A percentile compares a stretch with the other conserved stretches of the same genome.
phyloP scores from a whole-genome alignment of 768 basidiomycete genomes.

The Agaricus blazei region DNA sequence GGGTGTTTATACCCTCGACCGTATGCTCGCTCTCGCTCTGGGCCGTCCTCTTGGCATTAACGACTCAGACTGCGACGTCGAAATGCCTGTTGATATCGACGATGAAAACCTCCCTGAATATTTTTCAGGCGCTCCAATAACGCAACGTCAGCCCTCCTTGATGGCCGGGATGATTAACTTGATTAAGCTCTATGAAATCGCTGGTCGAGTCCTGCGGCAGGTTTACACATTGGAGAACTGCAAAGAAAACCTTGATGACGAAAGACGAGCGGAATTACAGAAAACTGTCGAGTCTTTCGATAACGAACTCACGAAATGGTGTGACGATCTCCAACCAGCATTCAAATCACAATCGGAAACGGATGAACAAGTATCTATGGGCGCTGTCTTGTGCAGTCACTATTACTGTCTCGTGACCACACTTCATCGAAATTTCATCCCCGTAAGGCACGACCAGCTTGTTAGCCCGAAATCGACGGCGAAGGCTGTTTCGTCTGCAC shows the following conservation, averaged over 20 bases:
- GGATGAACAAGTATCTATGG: constrained; percentile 81
- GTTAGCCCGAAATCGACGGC: constrained; percentile 66
- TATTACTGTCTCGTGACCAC: constrained; percentile 87
- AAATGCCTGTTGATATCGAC: constrained; percentile 78
- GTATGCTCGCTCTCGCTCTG: constrained; percentile 87
- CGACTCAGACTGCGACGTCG: constrained; percentile 88
- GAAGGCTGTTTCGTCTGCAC: constrained; percentile 80
- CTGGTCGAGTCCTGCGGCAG: constrained; percentile 73
- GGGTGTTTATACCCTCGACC: constrained; percentile 86
- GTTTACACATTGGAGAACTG: constrained; percentile 80
- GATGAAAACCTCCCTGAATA: constrained; percentile 74
- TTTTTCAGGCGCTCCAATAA: constrained; percentile 57
- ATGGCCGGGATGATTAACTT: constrained; percentile 82
- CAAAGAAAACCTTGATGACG: constrained; percentile 67
- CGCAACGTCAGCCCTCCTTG: constrained; percentile 54
- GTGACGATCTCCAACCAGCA: constrained; percentile 65
- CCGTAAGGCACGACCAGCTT: constrained; percentile 68
- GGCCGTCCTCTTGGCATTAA: constrained; percentile 87
- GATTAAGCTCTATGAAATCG: constrained; percentile 78
- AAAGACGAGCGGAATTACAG: constrained; percentile 73
- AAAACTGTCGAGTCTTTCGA: constrained; percentile 75
- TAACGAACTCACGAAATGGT: constrained; percentile 75
- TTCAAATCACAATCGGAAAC: constrained; percentile 74
- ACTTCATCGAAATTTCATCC: constrained; percentile 83
- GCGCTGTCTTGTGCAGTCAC: constrained; percentile 80